phyloP scores from a whole-genome alignment of 2,329 filamentous ascomycete genomes.

The Hypoxylon sp. region DNA sequence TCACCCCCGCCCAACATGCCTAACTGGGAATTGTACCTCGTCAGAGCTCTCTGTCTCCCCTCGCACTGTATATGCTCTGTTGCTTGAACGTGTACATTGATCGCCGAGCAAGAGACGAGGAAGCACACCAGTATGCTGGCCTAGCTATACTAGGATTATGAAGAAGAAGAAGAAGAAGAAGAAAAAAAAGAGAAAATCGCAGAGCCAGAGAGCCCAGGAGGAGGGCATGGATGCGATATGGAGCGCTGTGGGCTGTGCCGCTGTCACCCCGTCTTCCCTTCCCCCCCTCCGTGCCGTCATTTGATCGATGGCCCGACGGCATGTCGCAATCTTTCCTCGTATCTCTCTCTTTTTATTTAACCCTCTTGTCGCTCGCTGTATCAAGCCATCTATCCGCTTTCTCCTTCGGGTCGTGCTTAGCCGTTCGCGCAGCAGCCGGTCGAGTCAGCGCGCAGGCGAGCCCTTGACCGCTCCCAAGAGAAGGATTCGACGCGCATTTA shows the following conservation, averaged over 20 bases:
- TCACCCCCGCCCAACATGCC: conserved; percentile 23
- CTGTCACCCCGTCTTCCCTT: conserved; percentile 1
- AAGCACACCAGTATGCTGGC: too few species aligned
- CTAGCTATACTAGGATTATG: too few species aligned
- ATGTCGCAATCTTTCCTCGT: conserved; percentile 35
- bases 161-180: too few species aligned
- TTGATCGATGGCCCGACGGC: conserved; percentile 33
- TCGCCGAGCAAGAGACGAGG: background rate
- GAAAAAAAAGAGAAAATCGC: conserved; percentile 4
- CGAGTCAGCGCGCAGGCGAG: conserved; percentile 14
- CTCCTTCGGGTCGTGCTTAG: conserved; percentile 26
- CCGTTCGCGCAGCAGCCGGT: conserved; percentile 4
- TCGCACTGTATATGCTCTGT: conserved; percentile 30
- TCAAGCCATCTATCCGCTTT: conserved; percentile 30
- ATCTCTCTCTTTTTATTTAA: too few species aligned
- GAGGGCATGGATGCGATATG: background rate
- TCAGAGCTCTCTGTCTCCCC: background rate
- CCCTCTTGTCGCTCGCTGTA: too few species aligned
- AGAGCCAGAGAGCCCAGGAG: background rate
- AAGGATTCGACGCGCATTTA: conserved; percentile 26
- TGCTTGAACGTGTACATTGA: conserved; percentile 15
- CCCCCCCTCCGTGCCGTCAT: conserved; percentile 34
- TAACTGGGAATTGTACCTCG: conserved; percentile 16
- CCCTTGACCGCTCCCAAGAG: background rate
- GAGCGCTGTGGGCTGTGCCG: background rate